Conservation (phyloP, 257 asterid species). For the Solanum chiquidenum region DNA sequence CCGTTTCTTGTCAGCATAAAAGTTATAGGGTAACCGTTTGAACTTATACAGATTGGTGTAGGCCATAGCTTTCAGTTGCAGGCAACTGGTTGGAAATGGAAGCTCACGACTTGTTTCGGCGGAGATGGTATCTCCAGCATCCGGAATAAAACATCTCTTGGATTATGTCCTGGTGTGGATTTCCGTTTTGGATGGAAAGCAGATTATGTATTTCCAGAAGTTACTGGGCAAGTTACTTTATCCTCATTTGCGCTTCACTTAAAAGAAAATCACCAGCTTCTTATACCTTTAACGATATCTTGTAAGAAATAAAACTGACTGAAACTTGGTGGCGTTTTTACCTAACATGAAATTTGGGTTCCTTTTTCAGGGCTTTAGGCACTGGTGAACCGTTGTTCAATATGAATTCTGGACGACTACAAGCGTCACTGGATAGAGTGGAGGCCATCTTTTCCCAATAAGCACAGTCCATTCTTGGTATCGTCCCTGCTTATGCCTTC, state of each 20-base stretch:
- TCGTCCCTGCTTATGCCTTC: neutral
- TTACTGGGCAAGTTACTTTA: conserved; percentile 57
- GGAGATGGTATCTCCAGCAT: conserved; percentile 80
- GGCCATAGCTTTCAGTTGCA: conserved; percentile 89
- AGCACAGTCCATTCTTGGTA: conserved; percentile 13
- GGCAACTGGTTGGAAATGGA: conserved; percentile 99
- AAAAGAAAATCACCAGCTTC: neutral
- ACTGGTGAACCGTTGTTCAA: conserved; percentile 73
- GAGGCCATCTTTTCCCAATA: conserved; percentile 72
- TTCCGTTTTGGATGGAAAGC: conserved; percentile 97
- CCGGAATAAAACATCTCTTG: conserved; percentile 78
- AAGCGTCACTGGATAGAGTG: conserved; percentile 88
- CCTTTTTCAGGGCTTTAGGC: conserved; percentile 61
- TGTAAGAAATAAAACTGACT: neutral
- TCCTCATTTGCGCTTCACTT: neutral
- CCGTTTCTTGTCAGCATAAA: neutral
- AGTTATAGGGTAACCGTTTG: neutral
- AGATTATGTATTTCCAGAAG: conserved; percentile 85
- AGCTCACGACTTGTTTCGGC: conserved; percentile 71
- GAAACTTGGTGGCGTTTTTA: neutral
- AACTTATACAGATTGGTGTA: conserved; percentile 67
- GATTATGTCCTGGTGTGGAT: conserved; percentile 84
- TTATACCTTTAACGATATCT: neutral
- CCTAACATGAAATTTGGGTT: neutral
- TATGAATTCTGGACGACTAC: conserved; percentile 81